phyloP scores from a whole-genome alignment of 257 asterid species.

The Scutellaria barbata region DNA sequence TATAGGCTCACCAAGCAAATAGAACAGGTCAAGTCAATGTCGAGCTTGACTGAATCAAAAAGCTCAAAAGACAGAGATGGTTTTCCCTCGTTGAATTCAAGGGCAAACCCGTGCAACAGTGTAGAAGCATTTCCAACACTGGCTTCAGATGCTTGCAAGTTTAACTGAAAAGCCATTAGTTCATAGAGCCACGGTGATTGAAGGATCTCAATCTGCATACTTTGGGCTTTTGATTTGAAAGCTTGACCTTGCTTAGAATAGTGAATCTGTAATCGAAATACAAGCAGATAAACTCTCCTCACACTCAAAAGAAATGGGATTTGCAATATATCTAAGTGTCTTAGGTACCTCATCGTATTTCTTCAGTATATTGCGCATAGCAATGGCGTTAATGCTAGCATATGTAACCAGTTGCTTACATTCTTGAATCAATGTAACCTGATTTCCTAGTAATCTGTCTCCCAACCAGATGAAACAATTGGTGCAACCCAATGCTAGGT shows the following conservation, averaged over 20 bases:
- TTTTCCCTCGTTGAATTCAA: conserved; percentile 54
- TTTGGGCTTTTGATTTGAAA: conserved; percentile 83
- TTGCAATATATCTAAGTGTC: background rate
- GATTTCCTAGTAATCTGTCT: conserved; percentile 63
- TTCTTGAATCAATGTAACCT: conserved; percentile 65
- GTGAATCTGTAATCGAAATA: conserved; percentile 60
- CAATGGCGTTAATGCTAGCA: conserved; percentile 81
- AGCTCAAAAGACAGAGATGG: conserved; percentile 83
- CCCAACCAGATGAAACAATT: conserved; percentile 71
- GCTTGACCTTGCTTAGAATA: conserved; percentile 94
- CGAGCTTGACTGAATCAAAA: conserved; percentile 76
- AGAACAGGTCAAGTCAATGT: conserved; percentile 86
- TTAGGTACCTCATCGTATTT: conserved; percentile 80
- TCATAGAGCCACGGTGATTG: conserved; percentile 96
- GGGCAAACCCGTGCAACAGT: conserved; percentile 64
- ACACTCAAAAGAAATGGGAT: background rate
- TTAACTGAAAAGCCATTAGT: conserved; percentile 87
- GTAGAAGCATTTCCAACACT: conserved; percentile 43
- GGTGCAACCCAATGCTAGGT: conserved; percentile 68
- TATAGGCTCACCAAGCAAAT: conserved; percentile 78
- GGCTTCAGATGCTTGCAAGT: conserved; percentile 53
- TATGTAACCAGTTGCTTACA: conserved; percentile 77
- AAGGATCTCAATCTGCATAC: conserved; percentile 82
- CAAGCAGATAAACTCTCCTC: background rate
- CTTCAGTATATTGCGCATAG: conserved; percentile 91